Percentiles rank a stretch among this genome's conserved stretches.
Evolutionary conservation across 176 grass and related monocot genomes (phyloP).

Genomic region (Puya raimondii): DNA sequence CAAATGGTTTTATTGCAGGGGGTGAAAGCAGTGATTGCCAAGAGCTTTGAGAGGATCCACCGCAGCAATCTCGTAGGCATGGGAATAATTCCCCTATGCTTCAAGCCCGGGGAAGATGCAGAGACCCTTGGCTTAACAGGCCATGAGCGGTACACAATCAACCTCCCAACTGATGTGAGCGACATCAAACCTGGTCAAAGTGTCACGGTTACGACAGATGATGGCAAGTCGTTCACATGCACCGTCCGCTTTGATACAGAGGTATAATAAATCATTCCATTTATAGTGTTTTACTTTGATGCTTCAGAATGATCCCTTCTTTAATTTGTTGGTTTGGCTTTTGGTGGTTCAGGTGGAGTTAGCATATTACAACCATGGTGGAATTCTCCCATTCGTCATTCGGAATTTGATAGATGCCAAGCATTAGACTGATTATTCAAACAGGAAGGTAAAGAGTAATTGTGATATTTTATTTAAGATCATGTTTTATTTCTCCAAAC

Average conservation of each 20-base stretch:
- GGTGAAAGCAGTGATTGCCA: constrained; percentile 91
- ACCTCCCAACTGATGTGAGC: constrained; percentile 59
- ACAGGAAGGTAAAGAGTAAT: constrained; percentile 11
- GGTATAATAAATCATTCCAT: constrained; percentile 22
- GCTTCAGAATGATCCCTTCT: not conserved
- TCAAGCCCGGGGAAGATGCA: constrained; percentile 78
- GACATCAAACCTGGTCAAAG: constrained; percentile 88
- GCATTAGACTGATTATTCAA: constrained; percentile 31
- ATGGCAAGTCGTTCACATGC: constrained; percentile 74
- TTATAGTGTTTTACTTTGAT: not conserved
- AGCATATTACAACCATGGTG: constrained; percentile 83
- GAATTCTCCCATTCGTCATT: constrained; percentile 84
- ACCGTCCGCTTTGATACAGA: constrained; percentile 85
- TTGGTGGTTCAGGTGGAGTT: constrained; percentile 62
- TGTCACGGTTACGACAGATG: constrained; percentile 67
- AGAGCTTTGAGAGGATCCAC: constrained; percentile 97
- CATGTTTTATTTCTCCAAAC: not conserved
- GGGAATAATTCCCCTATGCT: constrained; percentile 91
- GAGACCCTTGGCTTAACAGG: constrained; percentile 81
- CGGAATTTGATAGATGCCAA: constrained; percentile 44
- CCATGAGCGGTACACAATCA: constrained; percentile 68
- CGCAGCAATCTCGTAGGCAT: constrained; percentile 95
- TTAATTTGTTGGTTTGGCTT: not conserved
- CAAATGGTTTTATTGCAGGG: constrained; percentile 53
- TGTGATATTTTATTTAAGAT: not conserved